Conservation (phyloP, 2,329 filamentous ascomycete species). For the Pyricularia sp. region DNA sequence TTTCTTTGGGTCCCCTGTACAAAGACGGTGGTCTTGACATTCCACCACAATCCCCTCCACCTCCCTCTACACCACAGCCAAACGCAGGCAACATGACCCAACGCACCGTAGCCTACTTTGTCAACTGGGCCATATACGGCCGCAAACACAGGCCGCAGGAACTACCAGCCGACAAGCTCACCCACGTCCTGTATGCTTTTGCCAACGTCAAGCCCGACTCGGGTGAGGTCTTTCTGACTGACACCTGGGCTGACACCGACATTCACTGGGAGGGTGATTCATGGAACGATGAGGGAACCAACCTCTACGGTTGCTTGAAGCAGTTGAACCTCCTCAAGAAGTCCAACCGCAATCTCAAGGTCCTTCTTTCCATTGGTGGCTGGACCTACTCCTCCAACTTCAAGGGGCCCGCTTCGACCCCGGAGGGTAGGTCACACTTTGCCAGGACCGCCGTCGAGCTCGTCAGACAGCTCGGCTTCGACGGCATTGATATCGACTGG, state of each 20-base stretch:
- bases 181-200: constrained; percentile 85
- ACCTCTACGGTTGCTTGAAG: constrained; percentile 83
- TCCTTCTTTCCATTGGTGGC: constrained; percentile 79
- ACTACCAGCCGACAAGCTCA: constrained; percentile 70
- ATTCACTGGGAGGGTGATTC: constrained; percentile 63
- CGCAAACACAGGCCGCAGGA: constrained; percentile 80
- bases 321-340: constrained; percentile 80
- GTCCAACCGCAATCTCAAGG: constrained; percentile 71
- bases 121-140: constrained; percentile 81
- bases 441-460: constrained; percentile 65
- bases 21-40: not conserved
- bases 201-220: constrained; percentile 72
- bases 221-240: constrained; percentile 65
- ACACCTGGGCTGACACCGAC: constrained; percentile 59
- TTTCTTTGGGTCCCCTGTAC: not conserved
- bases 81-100: constrained; percentile 21
- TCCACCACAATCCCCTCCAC: not conserved
- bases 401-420: constrained; percentile 61
- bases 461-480: constrained; percentile 72
- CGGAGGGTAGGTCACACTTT: constrained; percentile 60
- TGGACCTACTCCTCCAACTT: constrained; percentile 92
- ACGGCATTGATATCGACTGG: constrained; percentile 50
- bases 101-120: constrained; percentile 62
- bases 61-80: not conserved
- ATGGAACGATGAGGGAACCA: constrained; percentile 64